phyloP scores from a whole-genome alignment of 805 yeast genomes.

The Clavispora asparagi region DNA sequence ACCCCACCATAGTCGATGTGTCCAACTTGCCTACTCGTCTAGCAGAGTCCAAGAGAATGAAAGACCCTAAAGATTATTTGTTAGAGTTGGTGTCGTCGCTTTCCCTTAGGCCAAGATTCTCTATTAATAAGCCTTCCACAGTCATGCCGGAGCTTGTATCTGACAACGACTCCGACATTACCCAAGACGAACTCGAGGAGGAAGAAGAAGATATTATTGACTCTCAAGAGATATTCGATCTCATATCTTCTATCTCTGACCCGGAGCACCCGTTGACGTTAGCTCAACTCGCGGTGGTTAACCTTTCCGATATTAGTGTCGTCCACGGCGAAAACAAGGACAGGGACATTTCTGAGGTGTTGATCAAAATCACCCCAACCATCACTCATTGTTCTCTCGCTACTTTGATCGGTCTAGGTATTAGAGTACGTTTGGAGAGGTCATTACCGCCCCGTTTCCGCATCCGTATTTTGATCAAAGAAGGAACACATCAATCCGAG shows the following conservation, averaged over 20 bases:
- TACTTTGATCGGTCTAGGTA: slow-evolving; percentile 91
- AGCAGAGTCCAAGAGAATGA: slow-evolving; percentile 7
- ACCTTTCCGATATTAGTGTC: slow-evolving; percentile 73
- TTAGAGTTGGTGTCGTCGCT: slow-evolving; percentile 29
- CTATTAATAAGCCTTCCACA: neutral
- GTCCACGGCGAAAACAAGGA: slow-evolving; percentile 44
- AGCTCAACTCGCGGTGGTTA: slow-evolving; percentile 93
- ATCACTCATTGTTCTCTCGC: slow-evolving; percentile 97
- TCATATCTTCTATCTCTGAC: slow-evolving; percentile 39
- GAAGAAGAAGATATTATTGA: slow-evolving; percentile 65
- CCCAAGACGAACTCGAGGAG: slow-evolving; percentile 21
- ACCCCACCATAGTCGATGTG: slow-evolving; percentile 78
- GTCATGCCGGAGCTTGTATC: slow-evolving; percentile 22
- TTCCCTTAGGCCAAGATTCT: slow-evolving; percentile 17
- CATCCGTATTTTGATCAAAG: slow-evolving; percentile 71
- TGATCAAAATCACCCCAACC: slow-evolving; percentile 89
- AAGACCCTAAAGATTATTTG: slow-evolving; percentile 14
- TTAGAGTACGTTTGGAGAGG: slow-evolving; percentile 85
- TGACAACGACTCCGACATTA: slow-evolving; percentile 16
- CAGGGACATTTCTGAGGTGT: slow-evolving; percentile 61
- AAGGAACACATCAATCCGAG: slow-evolving; percentile 95
- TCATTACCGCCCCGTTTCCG: slow-evolving; percentile 82
- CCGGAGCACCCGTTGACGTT: slow-evolving; percentile 96
- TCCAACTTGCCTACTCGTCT: slow-evolving; percentile 71
- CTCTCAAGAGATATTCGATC: slow-evolving; percentile 64